phyloP scores from a whole-genome alignment of 192 early-diverging fungal genomes.

The Backusella morwellensis region DNA sequence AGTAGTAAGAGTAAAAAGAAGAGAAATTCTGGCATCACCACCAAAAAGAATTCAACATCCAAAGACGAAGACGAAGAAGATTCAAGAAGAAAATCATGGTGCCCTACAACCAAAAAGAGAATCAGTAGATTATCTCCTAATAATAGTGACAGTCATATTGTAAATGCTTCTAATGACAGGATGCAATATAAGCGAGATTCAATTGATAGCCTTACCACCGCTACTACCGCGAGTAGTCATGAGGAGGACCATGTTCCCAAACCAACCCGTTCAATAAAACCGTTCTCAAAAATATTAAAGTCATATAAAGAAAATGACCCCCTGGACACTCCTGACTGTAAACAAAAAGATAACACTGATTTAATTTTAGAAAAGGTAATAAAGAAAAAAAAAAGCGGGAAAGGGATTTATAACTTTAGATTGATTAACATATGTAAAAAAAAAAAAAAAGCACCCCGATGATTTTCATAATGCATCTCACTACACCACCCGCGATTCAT shows the following conservation, averaged over 20 bases:
- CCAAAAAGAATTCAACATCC: not conserved
- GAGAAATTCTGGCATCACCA: not conserved
- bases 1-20: not conserved
- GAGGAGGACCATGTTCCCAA: not conserved
- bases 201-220: slow-evolving; percentile 1
- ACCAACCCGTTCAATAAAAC: not conserved
- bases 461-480: not conserved
- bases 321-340: not conserved
- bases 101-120: not conserved
- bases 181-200: not conserved
- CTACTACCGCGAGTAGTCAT: slow-evolving; percentile 4
- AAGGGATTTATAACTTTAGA: not conserved
- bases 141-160: not conserved
- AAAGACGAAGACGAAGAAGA: not conserved
- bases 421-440: not conserved
- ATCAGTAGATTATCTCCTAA: not conserved
- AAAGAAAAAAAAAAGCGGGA: not conserved
- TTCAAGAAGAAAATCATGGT: not conserved
- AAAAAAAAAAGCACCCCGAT: not conserved
- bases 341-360: not conserved
- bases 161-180: not conserved
- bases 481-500: not conserved
- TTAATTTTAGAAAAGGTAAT: not conserved
- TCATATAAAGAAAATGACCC: not conserved
- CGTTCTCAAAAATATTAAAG: not conserved